Evolutionary conservation across 495 filamentous ascomycete species (phyloP), one percentile per base, ranked within the genome.

Genomic region (Neurospora sp.): DNA sequence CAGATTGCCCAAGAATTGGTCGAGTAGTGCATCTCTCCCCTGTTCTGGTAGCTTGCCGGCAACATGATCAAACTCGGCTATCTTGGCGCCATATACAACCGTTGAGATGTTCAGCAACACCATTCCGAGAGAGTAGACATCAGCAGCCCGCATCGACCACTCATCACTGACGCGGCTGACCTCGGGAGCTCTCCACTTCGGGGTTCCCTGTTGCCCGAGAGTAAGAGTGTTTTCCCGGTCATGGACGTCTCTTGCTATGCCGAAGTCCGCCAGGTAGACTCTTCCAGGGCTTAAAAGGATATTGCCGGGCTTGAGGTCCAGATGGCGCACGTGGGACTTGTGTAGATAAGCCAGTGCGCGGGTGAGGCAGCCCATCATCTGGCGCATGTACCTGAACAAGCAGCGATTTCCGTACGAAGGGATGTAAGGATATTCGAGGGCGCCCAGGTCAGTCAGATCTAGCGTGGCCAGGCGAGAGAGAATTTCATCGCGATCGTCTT

Each of bases 211-310:
- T 2, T 61, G 45, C 0, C 80, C 80, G 8, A 78, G 73, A 3
- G 81, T 82, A 76, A 78, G 79, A 44, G 80, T 83, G 68, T 77
- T 75, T 27, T 80, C 77, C 4, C 76, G 73, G 69, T 76, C 76
- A 65, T 79, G 75, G 44, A 83, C 79, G 48, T 83, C 81, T 53
- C 76, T 78, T 14, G 82, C 78, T 14, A 84, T 80, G 53, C 82
- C 83, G 75, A 84, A 84, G 72, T 84, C 83, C 59, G 83, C 81
- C 0, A 84, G 74, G 70, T 82, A 82, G 12, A 84, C 82, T 4
- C 77, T 69, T 12, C 76, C 78, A 12, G 82, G 75, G 70, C 73
- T 77, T 4, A 84, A 74, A 0, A 84, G 78, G 70, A 84, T 84
- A 59, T 84, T 84, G 40, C 78, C 76, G 4, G 83, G 83, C 70